Base-by-base conservation (phyloP, 768 basidiomycete genomes). In the Psilocybe azurescens region DNA sequence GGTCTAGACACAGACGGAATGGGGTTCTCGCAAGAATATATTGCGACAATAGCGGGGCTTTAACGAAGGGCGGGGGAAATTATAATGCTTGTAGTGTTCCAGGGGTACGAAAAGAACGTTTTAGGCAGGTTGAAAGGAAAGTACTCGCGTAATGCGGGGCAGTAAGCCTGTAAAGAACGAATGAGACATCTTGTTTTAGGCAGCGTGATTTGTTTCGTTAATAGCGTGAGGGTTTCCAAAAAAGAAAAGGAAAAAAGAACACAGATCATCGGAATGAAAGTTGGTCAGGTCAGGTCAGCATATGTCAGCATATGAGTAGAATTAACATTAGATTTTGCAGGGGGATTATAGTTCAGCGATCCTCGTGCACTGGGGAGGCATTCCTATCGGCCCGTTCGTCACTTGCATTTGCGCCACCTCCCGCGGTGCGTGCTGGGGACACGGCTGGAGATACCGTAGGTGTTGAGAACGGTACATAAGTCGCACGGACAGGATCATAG, bases 401-500 rank as follows among this genome's bases (percentile, higher is more conserved):
- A 32, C 39, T 62, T 33, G 65, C 66, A 32, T 47, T 62, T 36
- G 65, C 67, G 30, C 67, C 67, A 18, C 58, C 63, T 50, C 59
- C 64, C 24, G 39, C 16, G 46, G 55, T 50, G 28, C 61, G 67
- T 47, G 63, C 60, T 39, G 66, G 70, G 46, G 67, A 66, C 30
- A 58, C 33, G 10, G 53, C 54, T 38, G 68, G 70, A 28, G 69
- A 66, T 54, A 57, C 60, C 47, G 63, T 67, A 44, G 70, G 67
- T 11, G 70, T 68, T 39, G 76, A 67, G 63, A 70, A 75, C 7
- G 78, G 75, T n/a, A 81, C 66, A 60, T 79, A 78, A 8, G 73
- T 77, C 58, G 79, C 78, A 64, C 84, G 83, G 52, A 85, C 78
- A 36, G 84, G 83, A 67, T 85, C 84, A 65, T 84, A 85, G 54